Evolutionary conservation across 148 eudicot species (phyloP).

Genomic region (Camellia sinensis): DNA sequence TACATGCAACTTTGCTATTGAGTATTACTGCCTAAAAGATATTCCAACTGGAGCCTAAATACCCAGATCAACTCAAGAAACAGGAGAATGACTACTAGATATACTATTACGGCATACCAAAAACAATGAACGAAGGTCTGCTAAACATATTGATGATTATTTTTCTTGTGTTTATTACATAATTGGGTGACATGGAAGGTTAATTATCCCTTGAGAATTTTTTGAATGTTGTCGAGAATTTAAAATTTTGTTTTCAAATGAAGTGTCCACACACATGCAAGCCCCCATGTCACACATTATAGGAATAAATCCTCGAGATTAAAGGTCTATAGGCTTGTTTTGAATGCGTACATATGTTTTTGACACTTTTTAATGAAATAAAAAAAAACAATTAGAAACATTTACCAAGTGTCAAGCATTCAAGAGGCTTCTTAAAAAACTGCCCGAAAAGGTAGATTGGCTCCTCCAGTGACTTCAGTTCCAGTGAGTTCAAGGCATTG

Average conservation of each 20-base stretch:
- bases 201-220: slow-evolving; percentile 2
- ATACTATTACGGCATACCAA: not conserved
- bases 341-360: not conserved
- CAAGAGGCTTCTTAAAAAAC: slow-evolving; percentile 88
- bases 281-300: not conserved
- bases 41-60: not conserved
- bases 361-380: not conserved
- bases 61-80: not conserved
- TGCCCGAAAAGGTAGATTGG: slow-evolving; percentile 95
- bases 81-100: not conserved
- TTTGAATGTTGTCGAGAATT: not conserved
- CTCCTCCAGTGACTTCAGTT: slow-evolving; percentile 95
- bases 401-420: slow-evolving; percentile 95
- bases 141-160: not conserved
- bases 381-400: slow-evolving; percentile 7
- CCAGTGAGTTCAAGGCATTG: slow-evolving; percentile 90
- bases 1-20: not conserved
- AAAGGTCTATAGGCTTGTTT: not conserved
- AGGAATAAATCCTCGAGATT: not conserved
- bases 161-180: not conserved
- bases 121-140: not conserved
- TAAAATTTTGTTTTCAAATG: no score
- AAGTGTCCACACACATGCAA: not conserved
- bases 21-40: not conserved
- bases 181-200: not conserved